Base-by-base conservation (phyloP, 257 asterid species). In the Lycium barbarum region DNA sequence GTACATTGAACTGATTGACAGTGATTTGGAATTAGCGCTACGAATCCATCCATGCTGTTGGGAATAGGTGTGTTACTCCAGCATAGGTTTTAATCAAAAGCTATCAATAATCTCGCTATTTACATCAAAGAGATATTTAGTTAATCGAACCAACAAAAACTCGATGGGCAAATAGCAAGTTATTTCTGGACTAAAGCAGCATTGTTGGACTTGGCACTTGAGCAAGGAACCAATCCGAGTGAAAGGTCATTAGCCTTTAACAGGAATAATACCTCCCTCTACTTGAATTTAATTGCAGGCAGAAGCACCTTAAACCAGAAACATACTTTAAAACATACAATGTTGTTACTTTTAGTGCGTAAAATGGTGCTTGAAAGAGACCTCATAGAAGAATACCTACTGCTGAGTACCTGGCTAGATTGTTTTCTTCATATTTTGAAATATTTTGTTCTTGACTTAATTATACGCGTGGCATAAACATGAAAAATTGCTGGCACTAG, bases 1-100 rank as follows among this genome's bases (percentile, higher is more conserved):
- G 83, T 78, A 67, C 90, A 83, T 18, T 36, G 79, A 11, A 9
- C 57, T 22, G 45, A 72, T 57, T 22, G 79, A 78, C 86, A 82
- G 57, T 22, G 47, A 65, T 81, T 66, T 35, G 20, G 36, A 59
- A n/a, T 20, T 65, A 8, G 67, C 55, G 53, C 73, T 20, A 38
- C 15, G 6, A 58, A 59, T 58, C 73, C 84, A 58, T 81, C 84
- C 54, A 81, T 61, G 51, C 84, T 61, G 71, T 38, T 81, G 72
- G 12, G 49, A 74, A 15, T 22, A 74, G 81, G 20, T 22, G 43
- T 49, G 43, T 74, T 51, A 74, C n/a, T 74, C 81, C 18, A 73
- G 18, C 20, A 73, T 45, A 47, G 61, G 58, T 7, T 74, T 20
- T 59, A 58, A 40, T 35, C 68, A 40, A 22, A 17, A 18, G 55